A percentile compares a stretch with the other conserved stretches of the same genome.
phyloP scores from a whole-genome alignment of 2,329 filamentous ascomycete genomes.

The Didymella exigua region DNA sequence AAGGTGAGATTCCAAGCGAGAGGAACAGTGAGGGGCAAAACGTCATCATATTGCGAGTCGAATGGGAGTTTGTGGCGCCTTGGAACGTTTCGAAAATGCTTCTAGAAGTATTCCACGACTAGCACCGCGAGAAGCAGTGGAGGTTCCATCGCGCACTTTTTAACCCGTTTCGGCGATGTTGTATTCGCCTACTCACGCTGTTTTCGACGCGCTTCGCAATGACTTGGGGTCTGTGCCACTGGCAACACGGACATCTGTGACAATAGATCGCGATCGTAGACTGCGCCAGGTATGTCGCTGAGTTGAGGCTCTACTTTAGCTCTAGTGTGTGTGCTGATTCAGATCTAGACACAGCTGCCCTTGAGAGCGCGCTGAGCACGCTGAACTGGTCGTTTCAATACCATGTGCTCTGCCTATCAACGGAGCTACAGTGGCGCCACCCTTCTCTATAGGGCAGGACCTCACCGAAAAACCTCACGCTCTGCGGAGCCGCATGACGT shows the following conservation, averaged over 20 bases:
- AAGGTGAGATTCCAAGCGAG: not conserved
- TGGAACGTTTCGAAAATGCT: constrained; percentile 7
- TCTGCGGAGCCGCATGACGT: not conserved
- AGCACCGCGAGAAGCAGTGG: not conserved
- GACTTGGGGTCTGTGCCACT: too few relatives aligned
- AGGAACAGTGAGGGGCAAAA: not conserved
- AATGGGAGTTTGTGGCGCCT: not conserved
- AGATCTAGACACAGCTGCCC: constrained; percentile 1
- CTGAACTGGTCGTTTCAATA: not conserved
- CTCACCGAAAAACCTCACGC: not conserved
- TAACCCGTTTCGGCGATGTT: not conserved
- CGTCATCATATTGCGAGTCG: constrained; percentile 2
- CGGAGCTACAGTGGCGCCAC: constrained; percentile 1
- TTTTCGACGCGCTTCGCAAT: too few relatives aligned
- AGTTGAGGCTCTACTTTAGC: constrained; percentile 13
- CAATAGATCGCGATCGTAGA: constrained; percentile 1
- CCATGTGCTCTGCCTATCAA: constrained; percentile 12
- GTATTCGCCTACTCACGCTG: not conserved
- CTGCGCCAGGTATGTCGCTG: not conserved
- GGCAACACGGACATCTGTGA: not conserved
- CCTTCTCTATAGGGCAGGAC: not conserved
- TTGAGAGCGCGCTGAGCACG: not conserved
- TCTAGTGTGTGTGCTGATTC: not conserved
- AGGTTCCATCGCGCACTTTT: not conserved
- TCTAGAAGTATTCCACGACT: constrained; percentile 2